Evolutionary conservation across 2,329 filamentous ascomycete genomes (phyloP).

Genomic region (Xylaria sp.): DNA sequence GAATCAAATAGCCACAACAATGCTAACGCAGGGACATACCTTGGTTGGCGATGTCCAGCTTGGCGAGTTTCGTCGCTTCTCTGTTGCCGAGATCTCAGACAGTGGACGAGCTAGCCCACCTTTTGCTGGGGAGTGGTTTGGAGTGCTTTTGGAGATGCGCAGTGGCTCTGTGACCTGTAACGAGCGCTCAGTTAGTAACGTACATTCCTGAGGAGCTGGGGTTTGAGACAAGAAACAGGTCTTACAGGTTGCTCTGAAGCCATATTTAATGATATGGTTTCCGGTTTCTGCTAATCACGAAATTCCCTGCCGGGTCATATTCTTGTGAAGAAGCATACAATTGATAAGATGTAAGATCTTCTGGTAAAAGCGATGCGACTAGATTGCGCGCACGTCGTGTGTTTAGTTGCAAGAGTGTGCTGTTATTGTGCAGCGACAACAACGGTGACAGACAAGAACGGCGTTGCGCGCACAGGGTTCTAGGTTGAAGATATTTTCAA

Average conservation of each 20-base stretch:
- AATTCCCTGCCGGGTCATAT: conserved; percentile 34
- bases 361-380: conserved; percentile 9
- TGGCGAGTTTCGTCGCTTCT: conserved; percentile 88
- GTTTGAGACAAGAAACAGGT: conserved; percentile 23
- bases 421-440: conserved; percentile 15
- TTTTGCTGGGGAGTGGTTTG: conserved; percentile 66
- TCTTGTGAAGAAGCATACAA: conserved; percentile 30
- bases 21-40: conserved; percentile 53
- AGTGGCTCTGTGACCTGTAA: conserved; percentile 64
- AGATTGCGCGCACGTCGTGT: not conserved
- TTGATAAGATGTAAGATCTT: conserved; percentile 15
- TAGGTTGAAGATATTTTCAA: not conserved
- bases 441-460: not conserved
- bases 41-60: conserved; percentile 81
- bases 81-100: conserved; percentile 85
- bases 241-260: conserved; percentile 42
- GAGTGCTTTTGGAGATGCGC: conserved; percentile 75
- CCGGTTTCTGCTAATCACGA: conserved; percentile 31
- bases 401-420: not conserved
- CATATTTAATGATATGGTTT: conserved; percentile 35
- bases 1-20: conserved; percentile 26
- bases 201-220: conserved; percentile 20
- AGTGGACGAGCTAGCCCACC: conserved; percentile 73
- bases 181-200: not conserved
- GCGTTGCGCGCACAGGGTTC: conserved; percentile 16